phyloP scores from a whole-genome alignment of 164 flowering plant species.

The Piper longum region DNA sequence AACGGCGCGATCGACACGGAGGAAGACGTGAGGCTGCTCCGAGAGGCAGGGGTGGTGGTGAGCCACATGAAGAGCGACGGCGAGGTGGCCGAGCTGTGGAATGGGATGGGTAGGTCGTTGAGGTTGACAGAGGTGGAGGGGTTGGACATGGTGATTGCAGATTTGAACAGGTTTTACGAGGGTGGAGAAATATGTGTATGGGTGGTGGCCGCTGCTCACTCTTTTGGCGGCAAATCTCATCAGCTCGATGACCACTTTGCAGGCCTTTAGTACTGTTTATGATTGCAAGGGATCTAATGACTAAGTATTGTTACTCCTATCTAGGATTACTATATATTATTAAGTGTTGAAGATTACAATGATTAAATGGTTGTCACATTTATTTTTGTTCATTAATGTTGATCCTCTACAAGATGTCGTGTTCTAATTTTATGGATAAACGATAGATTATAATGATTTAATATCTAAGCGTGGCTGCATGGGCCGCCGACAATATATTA shows the following conservation, averaged over 20 bases:
- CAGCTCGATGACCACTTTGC: constrained; percentile 6
- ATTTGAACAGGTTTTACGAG: constrained; percentile 10
- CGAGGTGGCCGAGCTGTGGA: constrained; percentile 11
- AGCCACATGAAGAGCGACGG: constrained; percentile 15
- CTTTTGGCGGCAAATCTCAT: constrained; percentile 8
- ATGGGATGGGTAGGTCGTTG: constrained; percentile 12
- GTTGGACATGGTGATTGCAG: constrained; percentile 10
- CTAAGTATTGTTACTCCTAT: too few relatives aligned
- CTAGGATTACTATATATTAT: too few relatives aligned
- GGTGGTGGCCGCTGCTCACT: constrained; percentile 11
- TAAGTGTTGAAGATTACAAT: too few relatives aligned
- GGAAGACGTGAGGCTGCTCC: constrained; percentile 13
- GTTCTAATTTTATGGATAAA: too few relatives aligned
- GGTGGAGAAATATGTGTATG: constrained; percentile 9
- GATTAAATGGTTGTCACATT: too few relatives aligned
- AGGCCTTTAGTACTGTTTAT: constrained; percentile 9
- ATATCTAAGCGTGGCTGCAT: too few relatives aligned
- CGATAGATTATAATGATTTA: too few relatives aligned
- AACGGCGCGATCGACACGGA: constrained; percentile 16
- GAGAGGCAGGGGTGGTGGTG: constrained; percentile 10
- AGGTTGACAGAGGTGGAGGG: constrained; percentile 6
- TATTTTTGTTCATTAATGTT: too few relatives aligned
- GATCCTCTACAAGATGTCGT: too few relatives aligned
- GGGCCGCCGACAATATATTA: too few relatives aligned
- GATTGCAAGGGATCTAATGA: constrained; percentile 33